Conservation (phyloP, 768 basidiomycete genomes). For the Psilocybe tampanensis region DNA sequence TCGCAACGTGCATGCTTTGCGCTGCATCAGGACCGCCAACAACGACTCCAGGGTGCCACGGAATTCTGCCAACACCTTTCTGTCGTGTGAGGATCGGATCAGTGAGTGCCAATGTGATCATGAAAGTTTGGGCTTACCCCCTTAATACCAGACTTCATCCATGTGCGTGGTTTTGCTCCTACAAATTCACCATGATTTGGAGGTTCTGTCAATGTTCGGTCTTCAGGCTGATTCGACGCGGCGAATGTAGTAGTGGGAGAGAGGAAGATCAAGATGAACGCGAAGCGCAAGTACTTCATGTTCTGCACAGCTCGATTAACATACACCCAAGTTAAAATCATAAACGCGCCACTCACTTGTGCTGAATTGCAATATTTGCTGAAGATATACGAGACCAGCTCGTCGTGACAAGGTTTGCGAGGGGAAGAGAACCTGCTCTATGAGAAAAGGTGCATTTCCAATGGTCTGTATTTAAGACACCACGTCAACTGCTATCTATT, state of each 20-base stretch:
- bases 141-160: slow-evolving; percentile 15
- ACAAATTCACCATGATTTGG: slow-evolving; percentile 17
- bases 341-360: background rate
- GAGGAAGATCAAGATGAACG: background rate
- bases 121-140: too few species aligned
- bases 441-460: background rate
- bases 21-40: slow-evolving; percentile 15
- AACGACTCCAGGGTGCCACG: slow-evolving; percentile 27
- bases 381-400: slow-evolving; percentile 15
- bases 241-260: background rate
- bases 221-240: background rate
- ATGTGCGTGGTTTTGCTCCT: slow-evolving; percentile 19
- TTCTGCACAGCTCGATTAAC: background rate
- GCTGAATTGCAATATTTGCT: background rate
- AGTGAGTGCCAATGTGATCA: background rate
- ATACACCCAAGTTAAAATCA: too few species aligned
- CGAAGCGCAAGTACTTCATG: slow-evolving; percentile 1
- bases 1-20: slow-evolving; percentile 19
- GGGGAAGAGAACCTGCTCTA: slow-evolving; percentile 26
- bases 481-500: too few species aligned
- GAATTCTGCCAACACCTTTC: slow-evolving; percentile 12
- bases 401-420: slow-evolving; percentile 3
- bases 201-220: background rate
- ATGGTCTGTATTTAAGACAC: slow-evolving; percentile 10
- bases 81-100: background rate